Evolutionary conservation across 208 protist genomes (phyloP), one percentile per base, ranked within the genome.

Genomic region (Trypanosoma melophagium): DNA sequence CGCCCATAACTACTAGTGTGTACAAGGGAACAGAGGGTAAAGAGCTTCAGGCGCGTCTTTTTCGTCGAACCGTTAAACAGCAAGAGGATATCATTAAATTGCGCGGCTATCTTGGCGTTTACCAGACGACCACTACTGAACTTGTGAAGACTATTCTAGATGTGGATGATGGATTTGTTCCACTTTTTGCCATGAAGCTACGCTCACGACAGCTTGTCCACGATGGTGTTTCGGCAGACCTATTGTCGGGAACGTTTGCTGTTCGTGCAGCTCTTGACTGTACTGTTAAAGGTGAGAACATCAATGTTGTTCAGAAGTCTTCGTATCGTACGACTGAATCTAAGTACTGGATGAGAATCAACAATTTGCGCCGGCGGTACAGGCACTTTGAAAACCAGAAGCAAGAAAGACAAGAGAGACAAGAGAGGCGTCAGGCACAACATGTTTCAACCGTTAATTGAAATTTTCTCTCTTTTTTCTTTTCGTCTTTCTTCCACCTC

Each of bases 51-150:
- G 81, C 84, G 14, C 91, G 88, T 66, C 90, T 96, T 76, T 96
- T 96, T 67, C 86, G 83, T 55, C 87, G 91, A 40, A 82, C 84
- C 4, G 87, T 96, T 68, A 87, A 94, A 78, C 87, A 94, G 76
- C 91, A 96, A 81, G 84, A 94, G 76, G 81, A 93, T 52, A 87
- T 86, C 56, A 92, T 96, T 72, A 82, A 81, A 65, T 84, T 96
- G 19, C 85, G 91, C 58, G 91, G 86, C 22, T 96, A 93, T 78
- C 90, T 96, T 68, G 87, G 87, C 44, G 88, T 93, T 17, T 96
- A 96, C 69, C 87, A 93, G 76, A 92, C 90, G 67, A 92, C 87
- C 63, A 94, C 88, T 55, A 82, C 90, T 31, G 80, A 86, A 28
- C 83, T 90, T 35, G 76, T 96, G 16, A 82, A 91, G 61, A 89